These are phyloP conservation scores for Chaetomiaceae sp. DNA, from an alignment of 2,329 filamentous ascomycete species.

Conservation along the genomic window DNA sequence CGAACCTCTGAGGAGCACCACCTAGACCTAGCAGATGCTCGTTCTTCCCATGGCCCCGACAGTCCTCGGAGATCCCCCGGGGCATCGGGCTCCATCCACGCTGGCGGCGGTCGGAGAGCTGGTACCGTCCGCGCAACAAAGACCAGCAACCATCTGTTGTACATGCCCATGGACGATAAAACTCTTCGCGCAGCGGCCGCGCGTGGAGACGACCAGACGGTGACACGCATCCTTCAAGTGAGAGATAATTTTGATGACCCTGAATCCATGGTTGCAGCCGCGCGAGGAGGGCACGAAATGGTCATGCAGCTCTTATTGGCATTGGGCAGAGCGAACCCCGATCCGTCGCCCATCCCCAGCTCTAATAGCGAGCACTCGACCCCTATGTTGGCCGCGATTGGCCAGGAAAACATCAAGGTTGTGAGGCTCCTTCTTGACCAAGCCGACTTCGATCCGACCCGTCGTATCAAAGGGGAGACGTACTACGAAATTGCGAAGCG, in stretches of 20 bases:
- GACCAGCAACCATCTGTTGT: constrained; percentile 60
- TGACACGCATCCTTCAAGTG: constrained; percentile 57
- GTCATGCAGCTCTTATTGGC: constrained; percentile 75
- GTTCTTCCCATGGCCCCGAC: constrained; percentile 52
- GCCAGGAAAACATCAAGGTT: constrained; percentile 79
- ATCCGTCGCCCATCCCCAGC: constrained; percentile 62
- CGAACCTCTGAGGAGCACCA: constrained; percentile 57
- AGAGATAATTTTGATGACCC: constrained; percentile 65
- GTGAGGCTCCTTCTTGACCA: constrained; percentile 76
- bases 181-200: constrained; percentile 57
- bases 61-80: constrained; percentile 57
- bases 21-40: constrained; percentile 44
- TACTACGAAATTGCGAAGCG: constrained; percentile 86
- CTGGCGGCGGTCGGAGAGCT: constrained; percentile 44
- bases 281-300: constrained; percentile 84
- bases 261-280: constrained; percentile 83
- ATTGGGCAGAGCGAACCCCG: constrained; percentile 60
- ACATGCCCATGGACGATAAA: constrained; percentile 60
- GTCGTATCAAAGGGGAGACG: constrained; percentile 68
- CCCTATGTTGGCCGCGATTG: constrained; percentile 91
- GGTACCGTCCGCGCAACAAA: constrained; percentile 58
- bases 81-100: constrained; percentile 31
- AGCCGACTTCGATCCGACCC: constrained; percentile 75
- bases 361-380: constrained; percentile 68
- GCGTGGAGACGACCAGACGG: constrained; percentile 58